Conservation (phyloP, 164 flowering plant species). For the Santalum album region DNA sequence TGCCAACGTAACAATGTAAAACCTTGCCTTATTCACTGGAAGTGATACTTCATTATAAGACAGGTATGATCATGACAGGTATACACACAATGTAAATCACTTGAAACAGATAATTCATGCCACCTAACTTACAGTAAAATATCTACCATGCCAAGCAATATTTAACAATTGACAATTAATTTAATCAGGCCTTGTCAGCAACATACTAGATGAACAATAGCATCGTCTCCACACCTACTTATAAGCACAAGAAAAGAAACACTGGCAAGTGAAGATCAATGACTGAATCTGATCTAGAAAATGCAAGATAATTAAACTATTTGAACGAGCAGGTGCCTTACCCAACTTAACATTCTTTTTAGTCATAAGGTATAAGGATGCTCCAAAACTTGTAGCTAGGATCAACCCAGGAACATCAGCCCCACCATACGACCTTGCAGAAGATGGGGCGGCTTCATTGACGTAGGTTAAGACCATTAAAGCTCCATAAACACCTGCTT, state of each 20-base stretch:
- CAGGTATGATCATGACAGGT: too few relatives aligned
- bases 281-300: not conserved
- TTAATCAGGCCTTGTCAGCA: too few relatives aligned
- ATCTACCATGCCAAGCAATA: too few relatives aligned
- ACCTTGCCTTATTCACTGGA: too few relatives aligned
- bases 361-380: conserved; percentile 83
- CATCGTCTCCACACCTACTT: not conserved
- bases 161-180: too few relatives aligned
- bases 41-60: too few relatives aligned
- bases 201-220: too few relatives aligned
- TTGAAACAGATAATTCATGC: too few relatives aligned
- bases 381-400: conserved; percentile 84
- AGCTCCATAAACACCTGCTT: conserved; percentile 88
- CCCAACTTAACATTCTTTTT: conserved; percentile 74
- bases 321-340: conserved; percentile 16
- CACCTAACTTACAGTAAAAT: too few relatives aligned
- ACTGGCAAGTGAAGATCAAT: not conserved
- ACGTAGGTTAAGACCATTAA: conserved; percentile 67
- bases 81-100: too few relatives aligned
- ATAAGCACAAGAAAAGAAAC: not conserved
- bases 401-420: conserved; percentile 90
- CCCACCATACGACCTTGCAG: conserved; percentile 41
- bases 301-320: not conserved
- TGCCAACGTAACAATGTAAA: too few relatives aligned
- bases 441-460: conserved; percentile 52